phyloP scores from a whole-genome alignment of 495 filamentous ascomycete genomes.

The Aspergillus nidulans region DNA sequence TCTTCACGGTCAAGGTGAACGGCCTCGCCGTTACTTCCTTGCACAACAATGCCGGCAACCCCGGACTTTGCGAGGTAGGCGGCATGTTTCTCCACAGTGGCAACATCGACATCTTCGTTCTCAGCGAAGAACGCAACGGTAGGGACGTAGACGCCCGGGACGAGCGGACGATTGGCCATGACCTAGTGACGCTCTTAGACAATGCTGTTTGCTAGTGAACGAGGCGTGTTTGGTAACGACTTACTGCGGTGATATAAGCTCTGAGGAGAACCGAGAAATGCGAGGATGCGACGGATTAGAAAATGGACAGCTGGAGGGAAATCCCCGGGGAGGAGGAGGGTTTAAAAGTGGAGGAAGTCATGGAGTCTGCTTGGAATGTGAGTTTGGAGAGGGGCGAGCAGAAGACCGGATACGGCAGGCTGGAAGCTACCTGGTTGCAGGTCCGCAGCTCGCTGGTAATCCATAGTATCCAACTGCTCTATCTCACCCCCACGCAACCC shows the following conservation, averaged over 20 bases:
- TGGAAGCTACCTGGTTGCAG: not conserved
- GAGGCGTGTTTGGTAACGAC: not conserved
- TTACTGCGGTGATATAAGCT: conserved; percentile 9
- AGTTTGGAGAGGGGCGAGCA: not conserved
- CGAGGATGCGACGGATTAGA: conserved; percentile 1
- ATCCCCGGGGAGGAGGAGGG: not conserved
- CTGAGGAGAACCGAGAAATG: not conserved
- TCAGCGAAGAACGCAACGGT: conserved; percentile 64
- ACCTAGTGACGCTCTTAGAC: not conserved
- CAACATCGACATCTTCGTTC: conserved; percentile 59
- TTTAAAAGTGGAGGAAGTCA: conserved; percentile 6
- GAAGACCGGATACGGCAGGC: not conserved
- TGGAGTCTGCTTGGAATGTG: not conserved
- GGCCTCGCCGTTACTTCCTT: conserved; percentile 88
- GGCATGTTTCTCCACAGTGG: conserved; percentile 69
- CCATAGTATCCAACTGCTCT: not conserved
- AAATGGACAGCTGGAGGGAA: not conserved
- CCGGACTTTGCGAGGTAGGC: conserved; percentile 78
- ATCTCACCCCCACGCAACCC: conserved; percentile 13
- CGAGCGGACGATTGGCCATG: conserved; percentile 24
- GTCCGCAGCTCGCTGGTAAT: not conserved
- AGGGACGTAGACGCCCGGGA: conserved; percentile 61
- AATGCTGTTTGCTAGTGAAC: not conserved
- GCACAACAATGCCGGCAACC: conserved; percentile 74
- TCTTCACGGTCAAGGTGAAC: conserved; percentile 72